phyloP scores from a whole-genome alignment of 2,329 filamentous ascomycete species.

The Diaporthe capsici region DNA sequence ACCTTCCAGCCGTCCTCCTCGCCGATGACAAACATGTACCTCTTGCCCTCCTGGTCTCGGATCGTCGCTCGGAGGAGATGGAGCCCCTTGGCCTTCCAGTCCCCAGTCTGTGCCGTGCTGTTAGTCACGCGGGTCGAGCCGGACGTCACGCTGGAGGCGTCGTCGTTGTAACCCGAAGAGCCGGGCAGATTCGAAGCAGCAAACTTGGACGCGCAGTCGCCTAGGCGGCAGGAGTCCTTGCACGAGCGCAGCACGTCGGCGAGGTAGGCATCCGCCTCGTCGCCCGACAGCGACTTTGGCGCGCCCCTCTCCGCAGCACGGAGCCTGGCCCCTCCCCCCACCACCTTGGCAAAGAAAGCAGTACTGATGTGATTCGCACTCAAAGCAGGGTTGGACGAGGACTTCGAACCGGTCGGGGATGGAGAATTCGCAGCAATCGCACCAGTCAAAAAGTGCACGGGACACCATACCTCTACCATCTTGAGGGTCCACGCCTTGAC shows the following conservation, averaged over 20 bases:
- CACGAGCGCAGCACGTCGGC: conserved; percentile 74
- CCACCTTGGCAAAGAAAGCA: conserved; percentile 59
- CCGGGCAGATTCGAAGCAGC: conserved; percentile 28
- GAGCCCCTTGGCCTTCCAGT: conserved; percentile 68
- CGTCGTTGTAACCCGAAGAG: conserved; percentile 30
- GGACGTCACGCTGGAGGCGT: conserved; percentile 42
- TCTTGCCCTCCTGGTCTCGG: conserved; percentile 76
- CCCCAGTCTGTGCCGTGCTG: conserved; percentile 61
- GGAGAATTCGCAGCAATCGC: conserved; percentile 57
- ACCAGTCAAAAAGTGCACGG: conserved; percentile 71
- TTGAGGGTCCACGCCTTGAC: conserved; percentile 98
- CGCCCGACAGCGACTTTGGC: conserved; percentile 68
- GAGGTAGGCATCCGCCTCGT: conserved; percentile 77
- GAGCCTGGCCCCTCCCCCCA: conserved; percentile 58
- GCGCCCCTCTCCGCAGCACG: conserved; percentile 64
- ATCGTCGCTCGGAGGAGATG: conserved; percentile 76
- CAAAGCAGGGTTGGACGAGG: conserved; percentile 48
- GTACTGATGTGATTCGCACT: conserved; percentile 55
- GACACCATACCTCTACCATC: conserved; percentile 88
- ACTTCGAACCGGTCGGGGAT: conserved; percentile 50
- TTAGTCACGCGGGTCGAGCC: conserved; percentile 53
- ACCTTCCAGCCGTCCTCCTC: conserved; percentile 80
- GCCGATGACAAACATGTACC: conserved; percentile 74
- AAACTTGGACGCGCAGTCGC: conserved; percentile 62
- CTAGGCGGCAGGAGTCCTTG: conserved; percentile 73